phyloP scores from a whole-genome alignment of 345 rosid species.

The Citrus medica region DNA sequence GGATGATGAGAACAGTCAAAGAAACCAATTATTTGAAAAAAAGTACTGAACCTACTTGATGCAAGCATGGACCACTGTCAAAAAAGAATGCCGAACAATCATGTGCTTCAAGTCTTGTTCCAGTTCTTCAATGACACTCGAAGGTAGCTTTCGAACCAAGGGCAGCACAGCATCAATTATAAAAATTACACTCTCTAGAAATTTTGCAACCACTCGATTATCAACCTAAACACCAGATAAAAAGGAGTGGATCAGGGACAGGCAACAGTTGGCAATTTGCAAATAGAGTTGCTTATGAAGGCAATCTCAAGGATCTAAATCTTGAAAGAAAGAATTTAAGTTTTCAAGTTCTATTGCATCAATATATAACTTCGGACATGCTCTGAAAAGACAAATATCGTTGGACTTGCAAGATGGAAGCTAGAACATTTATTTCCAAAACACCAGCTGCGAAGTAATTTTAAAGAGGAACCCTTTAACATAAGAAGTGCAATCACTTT shows the following conservation, averaged over 20 bases:
- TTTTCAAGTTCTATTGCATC: neutral
- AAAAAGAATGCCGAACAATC: constrained; percentile 93
- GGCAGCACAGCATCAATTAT: constrained; percentile 88
- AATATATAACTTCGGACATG: neutral
- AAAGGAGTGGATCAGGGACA: constrained; percentile 10
- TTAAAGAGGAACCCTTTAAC: neutral
- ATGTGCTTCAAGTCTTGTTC: constrained; percentile 95
- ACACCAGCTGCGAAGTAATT: neutral
- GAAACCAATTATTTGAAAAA: neutral
- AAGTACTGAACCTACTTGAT: constrained; percentile 58
- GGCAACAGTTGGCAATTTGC: neutral
- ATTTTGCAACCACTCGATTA: constrained; percentile 73
- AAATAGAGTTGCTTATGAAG: neutral
- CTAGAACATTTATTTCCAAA: neutral
- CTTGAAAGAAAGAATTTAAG: neutral
- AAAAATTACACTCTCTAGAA: constrained; percentile 92
- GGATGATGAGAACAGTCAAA: constrained; percentile 5
- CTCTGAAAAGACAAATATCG: neutral
- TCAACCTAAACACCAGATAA: constrained; percentile 63
- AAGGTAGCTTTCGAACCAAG: constrained; percentile 78
- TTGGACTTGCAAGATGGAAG: neutral
- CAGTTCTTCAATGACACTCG: constrained; percentile 75
- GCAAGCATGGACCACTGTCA: constrained; percentile 98
- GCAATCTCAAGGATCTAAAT: neutral
- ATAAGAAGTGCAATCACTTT: neutral